Evolutionary conservation across 805 yeast species (phyloP), one percentile per base, ranked within the genome.

Genomic region (Trichomonascus vanleenenianus): DNA sequence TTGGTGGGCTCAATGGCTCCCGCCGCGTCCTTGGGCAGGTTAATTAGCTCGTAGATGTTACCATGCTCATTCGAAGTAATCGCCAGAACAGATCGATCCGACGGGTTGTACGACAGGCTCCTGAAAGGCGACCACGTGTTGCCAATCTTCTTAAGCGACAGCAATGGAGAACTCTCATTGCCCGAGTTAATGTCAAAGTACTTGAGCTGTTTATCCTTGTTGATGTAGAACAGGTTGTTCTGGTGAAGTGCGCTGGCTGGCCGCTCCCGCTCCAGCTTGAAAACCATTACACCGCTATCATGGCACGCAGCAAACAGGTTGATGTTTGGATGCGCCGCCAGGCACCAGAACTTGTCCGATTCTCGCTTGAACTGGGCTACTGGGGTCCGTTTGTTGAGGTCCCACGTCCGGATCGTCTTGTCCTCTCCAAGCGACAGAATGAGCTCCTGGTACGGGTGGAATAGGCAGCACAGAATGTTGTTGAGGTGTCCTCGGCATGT

Each of bases 401-500:
- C 98, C 98, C 98, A 93, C 30, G 91, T 84, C 65, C 98, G 80
- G 55, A 93, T 78, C 14, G 97, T 91, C 68, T 86, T 88, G 68
- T 93, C 99, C 64, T 93, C 97, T 55, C 95, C 84, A 37, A 88
- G 95, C 31, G 97, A 89, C 43, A 93, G 71, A 53, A 93, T 88
- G 61, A 91, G 71, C 57, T 93, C 96, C 66, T 87, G 93, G 52
- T 81, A 79, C 36, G 97, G 97, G 63, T 93, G 96, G 77, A 94
- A 94, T 43, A 85, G 70, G 33, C 86, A 88, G 64, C 93, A 74
- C 43, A 88, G 80, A 43, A 93, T 96, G 63, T 85, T 88, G 60
- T 89, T 89, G 25, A 96, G 85, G 66, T 93, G 99, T 46, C 98
- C 98, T 61, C 98, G 79, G 66, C 97, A 91, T 22, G 97, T 85